These are phyloP conservation scores for Ocimum tenuiflorum DNA, from an alignment of 257 asterid species.

Conservation along the genomic window DNA sequence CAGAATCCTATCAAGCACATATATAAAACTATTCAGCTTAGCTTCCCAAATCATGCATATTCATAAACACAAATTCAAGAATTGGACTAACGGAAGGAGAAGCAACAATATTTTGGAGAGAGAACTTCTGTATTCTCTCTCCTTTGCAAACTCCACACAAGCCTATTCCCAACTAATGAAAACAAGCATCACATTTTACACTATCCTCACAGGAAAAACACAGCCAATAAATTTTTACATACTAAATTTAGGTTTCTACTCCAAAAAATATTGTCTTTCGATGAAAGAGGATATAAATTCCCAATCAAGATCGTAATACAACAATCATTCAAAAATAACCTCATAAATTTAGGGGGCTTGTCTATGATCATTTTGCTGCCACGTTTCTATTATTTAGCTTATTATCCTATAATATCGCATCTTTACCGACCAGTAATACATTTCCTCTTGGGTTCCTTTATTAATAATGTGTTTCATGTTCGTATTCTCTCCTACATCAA, in stretches of 20 bases:
- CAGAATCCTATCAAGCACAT: too few species aligned
- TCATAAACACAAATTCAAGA: too few species aligned
- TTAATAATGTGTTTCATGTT: too few species aligned
- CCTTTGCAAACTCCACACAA: slow-evolving; percentile 22
- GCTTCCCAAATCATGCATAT: too few species aligned
- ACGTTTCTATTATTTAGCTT: too few species aligned
- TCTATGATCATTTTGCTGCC: too few species aligned
- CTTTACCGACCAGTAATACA: slow-evolving; percentile 13
- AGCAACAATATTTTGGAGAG: slow-evolving; percentile 33
- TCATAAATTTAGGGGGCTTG: slow-evolving; percentile 14
- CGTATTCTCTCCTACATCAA: too few species aligned
- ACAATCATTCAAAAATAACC: not conserved
- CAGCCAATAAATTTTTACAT: slow-evolving; percentile 13
- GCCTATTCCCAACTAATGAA: slow-evolving; percentile 19
- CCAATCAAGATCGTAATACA: too few species aligned
- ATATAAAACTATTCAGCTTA: too few species aligned
- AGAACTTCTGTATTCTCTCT: slow-evolving; percentile 29
- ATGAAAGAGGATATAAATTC: too few species aligned
- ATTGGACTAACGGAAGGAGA: too few species aligned
- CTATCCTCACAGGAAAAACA: slow-evolving; percentile 14
- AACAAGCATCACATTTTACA: slow-evolving; percentile 17
- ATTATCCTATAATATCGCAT: slow-evolving; percentile 15
- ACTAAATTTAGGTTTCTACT: slow-evolving; percentile 20
- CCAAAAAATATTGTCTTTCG: not conserved
- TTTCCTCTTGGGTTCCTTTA: not conserved